A percentile compares a stretch with the other conserved stretches of the same genome.
These are phyloP conservation scores for Coelastrella sp. DNA, from an alignment of 139 green algal species.

Conservation along the genomic window DNA sequence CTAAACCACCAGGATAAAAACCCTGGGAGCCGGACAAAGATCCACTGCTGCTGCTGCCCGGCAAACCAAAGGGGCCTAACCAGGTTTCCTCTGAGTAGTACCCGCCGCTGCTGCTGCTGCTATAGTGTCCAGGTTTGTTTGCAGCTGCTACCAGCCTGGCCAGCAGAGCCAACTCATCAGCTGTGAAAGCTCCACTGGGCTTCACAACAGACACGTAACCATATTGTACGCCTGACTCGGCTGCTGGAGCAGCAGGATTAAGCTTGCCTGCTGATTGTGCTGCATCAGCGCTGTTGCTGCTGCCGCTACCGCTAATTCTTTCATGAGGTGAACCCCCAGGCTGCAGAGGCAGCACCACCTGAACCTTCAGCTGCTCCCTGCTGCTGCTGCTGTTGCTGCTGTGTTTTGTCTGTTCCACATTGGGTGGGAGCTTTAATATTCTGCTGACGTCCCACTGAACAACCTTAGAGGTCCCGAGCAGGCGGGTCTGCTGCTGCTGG, in stretches of 20 bases:
- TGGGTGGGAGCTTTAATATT: not conserved
- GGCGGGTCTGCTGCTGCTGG: not conserved
- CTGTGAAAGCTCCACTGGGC: conserved; percentile 23
- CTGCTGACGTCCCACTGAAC: conserved; percentile 16
- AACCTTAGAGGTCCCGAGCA: conserved; percentile 12
- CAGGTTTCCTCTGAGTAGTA: not conserved
- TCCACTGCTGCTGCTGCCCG: not conserved
- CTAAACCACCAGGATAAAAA: not conserved
- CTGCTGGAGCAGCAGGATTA: not conserved
- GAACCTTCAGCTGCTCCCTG: conserved; percentile 26
- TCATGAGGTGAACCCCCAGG: not conserved
- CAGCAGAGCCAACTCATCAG: conserved; percentile 34
- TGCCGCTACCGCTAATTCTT: conserved; percentile 11
- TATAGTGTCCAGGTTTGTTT: not conserved
- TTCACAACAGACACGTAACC: conserved; percentile 26
- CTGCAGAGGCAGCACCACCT: conserved; percentile 40
- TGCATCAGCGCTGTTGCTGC: not conserved
- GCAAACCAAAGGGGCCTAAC: not conserved
- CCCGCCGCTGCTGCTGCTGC: not conserved
- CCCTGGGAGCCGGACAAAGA: not conserved
- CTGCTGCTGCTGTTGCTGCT: conserved; percentile 1
- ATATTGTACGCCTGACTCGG: not conserved
- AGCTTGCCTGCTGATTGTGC: no score
- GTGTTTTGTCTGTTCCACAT: not conserved
- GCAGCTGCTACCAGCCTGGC: conserved; percentile 29